Percentiles rank a stretch among this genome's conserved stretches.
Evolutionary conservation across 257 asterid genomes (phyloP).

Genomic region (Lycium barbarum): DNA sequence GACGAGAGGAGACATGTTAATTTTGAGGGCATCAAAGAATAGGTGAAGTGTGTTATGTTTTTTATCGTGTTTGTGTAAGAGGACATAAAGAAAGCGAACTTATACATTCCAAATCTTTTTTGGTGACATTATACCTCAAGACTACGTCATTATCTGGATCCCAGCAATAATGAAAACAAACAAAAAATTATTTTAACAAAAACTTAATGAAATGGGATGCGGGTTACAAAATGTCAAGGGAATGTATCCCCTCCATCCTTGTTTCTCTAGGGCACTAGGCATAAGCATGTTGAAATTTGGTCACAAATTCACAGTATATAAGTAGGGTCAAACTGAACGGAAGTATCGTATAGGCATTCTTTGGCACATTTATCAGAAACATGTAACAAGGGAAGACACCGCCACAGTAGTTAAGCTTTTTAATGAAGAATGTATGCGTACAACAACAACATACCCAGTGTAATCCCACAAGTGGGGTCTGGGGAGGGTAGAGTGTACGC

Average conservation of each 20-base stretch:
- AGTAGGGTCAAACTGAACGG: neutral
- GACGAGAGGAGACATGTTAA: neutral
- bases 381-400: neutral
- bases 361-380: neutral
- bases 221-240: neutral
- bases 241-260: neutral
- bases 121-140: conserved; percentile 9
- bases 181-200: neutral
- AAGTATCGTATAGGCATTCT: neutral
- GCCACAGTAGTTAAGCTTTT: neutral
- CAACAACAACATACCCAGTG: no score
- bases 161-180: neutral
- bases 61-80: neutral
- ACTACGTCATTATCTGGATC: neutral
- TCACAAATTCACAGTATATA: neutral
- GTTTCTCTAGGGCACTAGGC: neutral
- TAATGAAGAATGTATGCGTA: neutral
- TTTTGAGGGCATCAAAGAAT: neutral
- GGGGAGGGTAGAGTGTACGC: no score
- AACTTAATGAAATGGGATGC: neutral
- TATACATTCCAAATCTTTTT: neutral
- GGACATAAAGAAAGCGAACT: neutral
- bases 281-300: neutral
- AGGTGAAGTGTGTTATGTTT: neutral
- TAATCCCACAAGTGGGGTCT: no score